These are phyloP conservation scores for Trichoderma breve DNA, from an alignment of 2,329 filamentous ascomycete species.

Conservation along the genomic window DNA sequence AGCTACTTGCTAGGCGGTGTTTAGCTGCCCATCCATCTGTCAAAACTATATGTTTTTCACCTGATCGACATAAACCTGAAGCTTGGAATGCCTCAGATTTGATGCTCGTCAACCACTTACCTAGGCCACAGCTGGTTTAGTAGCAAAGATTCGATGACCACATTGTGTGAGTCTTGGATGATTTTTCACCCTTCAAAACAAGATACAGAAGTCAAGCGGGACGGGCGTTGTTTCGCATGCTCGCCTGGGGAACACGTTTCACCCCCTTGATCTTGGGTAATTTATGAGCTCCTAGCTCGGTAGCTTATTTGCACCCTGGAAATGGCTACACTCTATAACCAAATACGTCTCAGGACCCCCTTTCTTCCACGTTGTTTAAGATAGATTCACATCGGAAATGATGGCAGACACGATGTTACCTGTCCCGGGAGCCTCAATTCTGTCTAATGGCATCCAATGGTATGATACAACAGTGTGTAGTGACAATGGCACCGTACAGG, in stretches of 20 bases:
- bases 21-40: background rate
- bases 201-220: background rate
- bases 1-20: background rate
- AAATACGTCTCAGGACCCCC: constrained; percentile 1
- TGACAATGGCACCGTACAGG: background rate
- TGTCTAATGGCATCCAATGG: background rate
- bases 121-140: background rate
- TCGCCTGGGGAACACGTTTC: constrained; percentile 4
- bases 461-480: background rate
- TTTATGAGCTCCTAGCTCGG: background rate
- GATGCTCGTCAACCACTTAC: background rate
- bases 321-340: background rate
- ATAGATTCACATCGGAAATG: background rate
- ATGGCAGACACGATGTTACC: background rate
- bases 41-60: background rate
- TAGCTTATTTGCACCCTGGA: constrained; percentile 11
- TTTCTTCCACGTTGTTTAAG: background rate
- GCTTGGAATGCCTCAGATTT: background rate
- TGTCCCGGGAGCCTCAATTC: background rate
- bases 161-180: background rate
- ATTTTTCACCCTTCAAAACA: background rate
- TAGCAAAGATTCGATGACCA: background rate
- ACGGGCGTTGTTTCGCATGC: background rate
- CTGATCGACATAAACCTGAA: background rate
- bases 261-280: background rate